Conservation (phyloP, 768 basidiomycete species). For the Pleurotus tuoliensis region DNA sequence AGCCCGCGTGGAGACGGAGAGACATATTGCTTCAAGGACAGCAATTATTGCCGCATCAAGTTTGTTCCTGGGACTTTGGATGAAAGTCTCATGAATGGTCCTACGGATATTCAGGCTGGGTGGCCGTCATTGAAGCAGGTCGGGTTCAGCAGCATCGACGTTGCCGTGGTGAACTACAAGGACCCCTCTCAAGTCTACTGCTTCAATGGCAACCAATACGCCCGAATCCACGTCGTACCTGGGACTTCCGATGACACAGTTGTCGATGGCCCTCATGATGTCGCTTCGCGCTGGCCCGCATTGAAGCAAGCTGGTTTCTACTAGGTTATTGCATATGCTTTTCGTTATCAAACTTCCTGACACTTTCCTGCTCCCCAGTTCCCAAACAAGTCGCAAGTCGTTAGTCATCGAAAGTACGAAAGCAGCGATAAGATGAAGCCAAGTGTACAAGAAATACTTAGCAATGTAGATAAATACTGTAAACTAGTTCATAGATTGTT, state of each 20-base stretch:
- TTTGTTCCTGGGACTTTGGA: not conserved
- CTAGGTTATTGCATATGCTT: not conserved
- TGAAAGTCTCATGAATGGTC: not conserved
- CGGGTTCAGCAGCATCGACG: constrained; percentile 2
- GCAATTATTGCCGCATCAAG: not conserved
- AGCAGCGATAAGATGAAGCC: too few relatives aligned
- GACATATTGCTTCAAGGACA: constrained; percentile 2
- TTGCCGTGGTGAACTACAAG: not conserved
- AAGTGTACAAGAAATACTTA: too few relatives aligned
- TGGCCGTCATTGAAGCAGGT: constrained; percentile 1
- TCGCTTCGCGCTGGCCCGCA: not conserved
- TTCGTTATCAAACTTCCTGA: not conserved
- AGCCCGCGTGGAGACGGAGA: not conserved
- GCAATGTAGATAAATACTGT: too few relatives aligned
- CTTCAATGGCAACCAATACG: constrained; percentile 2
- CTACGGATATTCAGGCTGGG: not conserved
- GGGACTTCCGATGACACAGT: not conserved
- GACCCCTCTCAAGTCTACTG: constrained; percentile 1
- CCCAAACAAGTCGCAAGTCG: too few relatives aligned
- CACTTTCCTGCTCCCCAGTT: too few relatives aligned
- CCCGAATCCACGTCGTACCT: not conserved
- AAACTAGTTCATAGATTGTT: too few relatives aligned
- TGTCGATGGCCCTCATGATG: not conserved
- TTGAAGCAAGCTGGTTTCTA: constrained; percentile 3
- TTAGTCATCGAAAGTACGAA: too few relatives aligned